Base-by-base conservation (phyloP, 176 grass and related monocot species). In the Musa beccarii region DNA sequence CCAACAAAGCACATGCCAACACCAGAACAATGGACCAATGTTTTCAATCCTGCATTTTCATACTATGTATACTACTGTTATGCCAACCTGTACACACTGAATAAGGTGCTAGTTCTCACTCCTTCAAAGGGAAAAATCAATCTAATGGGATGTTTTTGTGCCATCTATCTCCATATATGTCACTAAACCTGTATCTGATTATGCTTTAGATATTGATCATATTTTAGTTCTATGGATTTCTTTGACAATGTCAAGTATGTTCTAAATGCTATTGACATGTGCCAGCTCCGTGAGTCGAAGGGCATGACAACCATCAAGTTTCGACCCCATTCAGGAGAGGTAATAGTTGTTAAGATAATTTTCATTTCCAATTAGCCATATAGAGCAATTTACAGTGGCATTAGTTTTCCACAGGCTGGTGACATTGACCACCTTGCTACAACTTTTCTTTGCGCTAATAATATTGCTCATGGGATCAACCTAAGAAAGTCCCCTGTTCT, bases 11-110 rank as follows among this genome's bases (percentile, higher is more conserved):
- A 96, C 59, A 96, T 96, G 93, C 89, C 87, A 0, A 96, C 89
- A 9, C 93, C 93, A 76, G 83, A 76, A 69, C 89, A 96, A 71
- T 96, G 93, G 93, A 89, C 86, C 77, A 92, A 96, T 83, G 71
- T 90, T 72, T 96, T 96, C 70, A 96, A 96, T 88, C 89, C 93
- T 80, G 89, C 93, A 6, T 92, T 89, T 72, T 85, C 93, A 70
- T 96, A 96, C 81, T 96, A 96, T 85, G 89, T 82, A 43, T 96
- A 96, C 85, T 96, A 92, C 53, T 96, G 85, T 63, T 92, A 96
- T 86, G 93, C 93, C 68, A 92, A 96, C 72, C 28, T 96, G 51
- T 92, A 92, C 71, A 90, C 89, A 69, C 82, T 92, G 24, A 96
- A 96, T 84, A 96, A 96, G 87, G 93, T 96, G 81, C 59, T n/a